These are phyloP conservation scores for Anthracocystis setariae DNA, from an alignment of 1,284 basidiomycete genomes.

Conservation along the genomic window DNA sequence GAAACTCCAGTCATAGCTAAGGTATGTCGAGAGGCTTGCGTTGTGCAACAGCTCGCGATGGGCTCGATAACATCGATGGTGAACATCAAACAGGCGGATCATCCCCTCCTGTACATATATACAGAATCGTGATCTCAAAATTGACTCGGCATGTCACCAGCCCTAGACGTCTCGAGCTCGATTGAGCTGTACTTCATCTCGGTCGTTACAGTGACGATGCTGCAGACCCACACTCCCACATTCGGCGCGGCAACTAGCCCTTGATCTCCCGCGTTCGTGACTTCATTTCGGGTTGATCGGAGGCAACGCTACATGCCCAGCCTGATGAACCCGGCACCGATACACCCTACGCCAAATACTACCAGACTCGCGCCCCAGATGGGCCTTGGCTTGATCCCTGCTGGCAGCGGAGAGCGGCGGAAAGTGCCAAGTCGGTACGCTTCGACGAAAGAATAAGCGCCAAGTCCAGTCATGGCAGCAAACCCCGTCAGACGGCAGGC, in stretches of 20 bases:
- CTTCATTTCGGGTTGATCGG: slow-evolving; percentile 18
- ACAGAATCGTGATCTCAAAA: too few species aligned
- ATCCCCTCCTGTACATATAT: too few species aligned
- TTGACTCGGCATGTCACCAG: neutral
- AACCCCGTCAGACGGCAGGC: slow-evolving; percentile 63
- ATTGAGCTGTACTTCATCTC: too few species aligned
- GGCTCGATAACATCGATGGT: too few species aligned
- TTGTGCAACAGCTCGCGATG: too few species aligned
- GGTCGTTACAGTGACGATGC: too few species aligned
- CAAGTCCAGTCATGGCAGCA: slow-evolving; percentile 53
- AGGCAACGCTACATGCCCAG: slow-evolving; percentile 28
- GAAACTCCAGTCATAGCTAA: neutral
- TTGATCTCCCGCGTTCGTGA: neutral
- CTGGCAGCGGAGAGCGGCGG: slow-evolving; percentile 26
- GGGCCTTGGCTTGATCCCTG: slow-evolving; percentile 36
- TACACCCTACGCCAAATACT: slow-evolving; percentile 38
- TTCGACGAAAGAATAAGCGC: slow-evolving; percentile 57
- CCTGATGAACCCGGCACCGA: slow-evolving; percentile 46
- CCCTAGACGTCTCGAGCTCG: too few species aligned
- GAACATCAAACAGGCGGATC: too few species aligned
- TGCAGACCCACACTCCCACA: neutral
- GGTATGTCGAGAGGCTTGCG: too few species aligned
- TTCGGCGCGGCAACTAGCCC: neutral
- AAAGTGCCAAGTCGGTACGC: slow-evolving; percentile 56
- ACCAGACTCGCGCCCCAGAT: slow-evolving; percentile 50